Evolutionary conservation across 2,329 filamentous ascomycete genomes (phyloP), one percentile per base, ranked within the genome.

Genomic region (Botrytis galanthina): DNA sequence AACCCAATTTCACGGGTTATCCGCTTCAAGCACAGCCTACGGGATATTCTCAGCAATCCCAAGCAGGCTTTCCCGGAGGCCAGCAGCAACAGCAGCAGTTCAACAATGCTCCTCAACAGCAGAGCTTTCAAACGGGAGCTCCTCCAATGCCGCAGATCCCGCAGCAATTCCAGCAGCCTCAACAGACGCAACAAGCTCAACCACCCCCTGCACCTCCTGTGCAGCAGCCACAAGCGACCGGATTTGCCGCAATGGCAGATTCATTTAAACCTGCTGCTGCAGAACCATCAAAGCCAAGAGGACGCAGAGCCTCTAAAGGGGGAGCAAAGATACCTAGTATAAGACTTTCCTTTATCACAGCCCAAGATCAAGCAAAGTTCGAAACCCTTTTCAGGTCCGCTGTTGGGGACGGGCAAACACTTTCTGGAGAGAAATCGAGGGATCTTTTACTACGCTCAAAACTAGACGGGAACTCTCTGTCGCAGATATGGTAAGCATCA

Each of bases 311-410:
- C 12, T 84, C 85, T 73, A 90, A 89, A 79, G 82, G 86, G 61
- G 84, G 87, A 20, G 91, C 88, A 78, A 96, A 92, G 84, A 98
- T 99, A 73, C 96, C 96, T 42, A 98, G 93, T 81, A 97, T 98
- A 77, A 89, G 96, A 68, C 85, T 99, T 75, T 97, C 95, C 4
- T 99, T 99, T 82, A 97, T 99, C 80, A 98, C 95, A 4, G 95
- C 93, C 39, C 90, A 92, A 80, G 96, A 99, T 81, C 96, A 99
- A 83, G 89, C 93, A 80, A 98, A 97, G 84, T 99, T 99, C 79
- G 96, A 99, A 85, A 96, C 96, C 73, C 85, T 99, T 60, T 99
- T 99, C 86, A 98, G 96, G 84, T 97, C 95, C 72, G 95, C 96
- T 22, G 94, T 95, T 51, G 94, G 94, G 48, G 91, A 94, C 77